These are phyloP conservation scores for Fusarium sp. DNA, from an alignment of 2,329 filamentous ascomycete genomes.

Conservation along the genomic window DNA sequence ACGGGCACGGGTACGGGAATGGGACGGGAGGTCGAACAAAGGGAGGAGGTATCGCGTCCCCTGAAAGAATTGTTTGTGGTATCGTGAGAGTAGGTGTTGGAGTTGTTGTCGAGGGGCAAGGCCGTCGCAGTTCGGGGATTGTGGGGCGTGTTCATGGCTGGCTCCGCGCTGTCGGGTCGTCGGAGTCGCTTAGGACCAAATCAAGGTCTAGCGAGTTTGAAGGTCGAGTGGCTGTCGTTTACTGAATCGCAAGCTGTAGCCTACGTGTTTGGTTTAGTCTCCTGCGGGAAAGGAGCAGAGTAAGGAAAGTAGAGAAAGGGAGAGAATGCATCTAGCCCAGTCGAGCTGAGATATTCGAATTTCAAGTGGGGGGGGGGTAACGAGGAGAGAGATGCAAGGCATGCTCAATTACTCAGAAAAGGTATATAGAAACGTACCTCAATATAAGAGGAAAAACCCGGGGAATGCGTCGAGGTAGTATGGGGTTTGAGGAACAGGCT, in stretches of 20 bases:
- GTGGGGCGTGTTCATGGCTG: conserved; percentile 48
- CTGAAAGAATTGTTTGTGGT: conserved; percentile 23
- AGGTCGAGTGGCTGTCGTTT: conserved; percentile 16
- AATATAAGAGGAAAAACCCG: conserved; percentile 23
- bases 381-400: conserved; percentile 18
- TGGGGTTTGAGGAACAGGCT: conserved; percentile 13
- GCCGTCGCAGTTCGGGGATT: conserved; percentile 41
- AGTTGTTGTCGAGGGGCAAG: conserved; percentile 37
- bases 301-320: neutral
- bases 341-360: neutral
- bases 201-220: conserved; percentile 23
- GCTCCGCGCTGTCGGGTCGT: conserved; percentile 39
- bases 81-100: conserved; percentile 11
- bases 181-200: conserved; percentile 35
- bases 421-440: conserved; percentile 32
- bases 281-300: neutral
- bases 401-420: neutral
- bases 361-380: conserved; percentile 32
- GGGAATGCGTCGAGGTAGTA: conserved; percentile 24
- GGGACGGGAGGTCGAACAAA: conserved; percentile 35
- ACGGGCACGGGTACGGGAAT: conserved; percentile 31
- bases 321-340: conserved; percentile 20
- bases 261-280: conserved; percentile 24
- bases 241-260: conserved; percentile 7
- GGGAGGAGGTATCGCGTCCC: conserved; percentile 35